Percentiles rank a stretch among this genome's conserved stretches.
phyloP scores from a whole-genome alignment of 768 basidiomycete species.

The Suillus alpinus region DNA sequence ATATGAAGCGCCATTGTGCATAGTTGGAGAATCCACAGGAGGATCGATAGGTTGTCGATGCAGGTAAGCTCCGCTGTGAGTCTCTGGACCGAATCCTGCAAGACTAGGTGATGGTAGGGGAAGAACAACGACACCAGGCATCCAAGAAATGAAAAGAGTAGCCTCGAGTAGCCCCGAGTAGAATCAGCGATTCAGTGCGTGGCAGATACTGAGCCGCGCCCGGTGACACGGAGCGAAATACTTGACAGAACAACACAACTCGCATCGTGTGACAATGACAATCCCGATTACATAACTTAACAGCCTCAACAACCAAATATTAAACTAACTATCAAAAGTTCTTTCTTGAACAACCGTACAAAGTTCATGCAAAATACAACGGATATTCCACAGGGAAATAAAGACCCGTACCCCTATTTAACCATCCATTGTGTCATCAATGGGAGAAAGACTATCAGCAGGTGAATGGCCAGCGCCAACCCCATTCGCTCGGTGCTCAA shows the following conservation, averaged over 20 bases:
- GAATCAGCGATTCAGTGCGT: conserved; percentile 1
- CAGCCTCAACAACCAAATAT: too few relatives aligned
- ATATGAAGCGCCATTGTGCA: conserved; percentile 37
- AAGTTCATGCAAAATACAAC: neutral
- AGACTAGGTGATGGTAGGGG: conserved; percentile 34
- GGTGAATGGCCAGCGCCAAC: neutral
- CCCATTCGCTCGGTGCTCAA: neutral
- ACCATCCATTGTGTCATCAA: neutral
- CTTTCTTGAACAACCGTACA: neutral
- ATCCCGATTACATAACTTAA: conserved; percentile 1
- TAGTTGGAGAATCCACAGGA: conserved; percentile 21
- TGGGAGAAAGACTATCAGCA: neutral
- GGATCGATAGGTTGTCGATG: conserved; percentile 9
- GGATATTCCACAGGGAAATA: neutral
- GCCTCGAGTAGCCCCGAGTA: neutral
- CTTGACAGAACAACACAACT: conserved; percentile 9
- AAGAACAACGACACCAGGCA: conserved; percentile 43
- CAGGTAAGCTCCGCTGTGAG: conserved; percentile 19
- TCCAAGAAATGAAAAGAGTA: conserved; percentile 20
- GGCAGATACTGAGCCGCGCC: conserved; percentile 1
- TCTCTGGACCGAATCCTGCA: conserved; percentile 26
- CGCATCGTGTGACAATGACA: neutral
- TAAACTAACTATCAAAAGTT: neutral
- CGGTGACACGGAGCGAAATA: conserved; percentile 1
- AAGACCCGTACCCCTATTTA: neutral